phyloP scores from a whole-genome alignment of 768 basidiomycete genomes.

The Boletus reticuloceps region DNA sequence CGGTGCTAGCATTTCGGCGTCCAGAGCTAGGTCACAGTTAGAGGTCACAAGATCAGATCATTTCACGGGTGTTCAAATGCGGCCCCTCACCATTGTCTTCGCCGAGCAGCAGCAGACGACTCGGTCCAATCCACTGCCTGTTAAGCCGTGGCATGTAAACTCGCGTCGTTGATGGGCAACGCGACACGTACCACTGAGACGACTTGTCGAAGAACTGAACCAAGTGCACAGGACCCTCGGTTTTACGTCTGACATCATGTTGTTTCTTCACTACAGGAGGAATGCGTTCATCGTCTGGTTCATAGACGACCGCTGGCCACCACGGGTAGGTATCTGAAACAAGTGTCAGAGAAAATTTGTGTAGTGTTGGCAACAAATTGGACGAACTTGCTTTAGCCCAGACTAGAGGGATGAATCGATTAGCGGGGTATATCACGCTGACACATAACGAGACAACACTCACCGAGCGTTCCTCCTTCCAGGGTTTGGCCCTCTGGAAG shows the following conservation, averaged over 20 bases:
- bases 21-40: too few species aligned
- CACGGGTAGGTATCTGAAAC: conserved; percentile 72
- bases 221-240: conserved; percentile 50
- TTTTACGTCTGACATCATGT: conserved; percentile 29
- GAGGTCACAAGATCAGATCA: neutral
- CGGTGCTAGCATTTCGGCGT: conserved; percentile 56
- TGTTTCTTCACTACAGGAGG: conserved; percentile 39
- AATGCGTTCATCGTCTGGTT: conserved; percentile 56
- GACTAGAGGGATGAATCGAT: conserved; percentile 41
- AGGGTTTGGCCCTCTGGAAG: conserved; percentile 37
- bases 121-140: conserved; percentile 63
- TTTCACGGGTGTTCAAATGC: neutral
- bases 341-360: conserved; percentile 5
- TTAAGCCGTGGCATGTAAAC: neutral
- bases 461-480: conserved; percentile 66
- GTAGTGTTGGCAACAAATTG: neutral
- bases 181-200: conserved; percentile 53
- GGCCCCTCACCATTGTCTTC: conserved; percentile 63
- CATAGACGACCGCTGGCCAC: conserved; percentile 83
- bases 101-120: conserved; percentile 61
- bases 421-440: neutral
- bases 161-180: neutral
- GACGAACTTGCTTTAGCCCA: conserved; percentile 78
- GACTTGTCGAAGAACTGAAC: conserved; percentile 79
- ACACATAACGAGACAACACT: conserved; percentile 14